These are phyloP conservation scores for Starmerella khaoyaiensis DNA, from an alignment of 805 yeast genomes.

Conservation along the genomic window DNA sequence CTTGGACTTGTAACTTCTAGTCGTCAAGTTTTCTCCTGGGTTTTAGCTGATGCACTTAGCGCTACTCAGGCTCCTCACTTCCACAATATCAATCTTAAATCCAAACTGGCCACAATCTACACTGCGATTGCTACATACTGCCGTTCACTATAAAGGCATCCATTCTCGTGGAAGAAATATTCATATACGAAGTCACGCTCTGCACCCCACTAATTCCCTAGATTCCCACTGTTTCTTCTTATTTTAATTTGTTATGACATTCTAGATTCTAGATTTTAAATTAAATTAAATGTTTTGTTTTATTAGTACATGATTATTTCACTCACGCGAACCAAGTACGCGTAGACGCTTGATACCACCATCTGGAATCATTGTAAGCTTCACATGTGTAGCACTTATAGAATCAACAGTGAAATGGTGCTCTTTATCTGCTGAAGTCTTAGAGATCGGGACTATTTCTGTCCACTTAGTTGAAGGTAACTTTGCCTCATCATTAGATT, in stretches of 20 bases:
- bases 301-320: constrained; percentile 1
- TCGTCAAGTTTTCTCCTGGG: constrained; percentile 19
- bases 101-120: constrained; percentile 11
- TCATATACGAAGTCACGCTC: too few species aligned
- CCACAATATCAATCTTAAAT: constrained; percentile 10
- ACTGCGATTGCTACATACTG: constrained; percentile 11
- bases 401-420: constrained; percentile 36
- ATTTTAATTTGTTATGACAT: too few species aligned
- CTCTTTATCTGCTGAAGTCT: constrained; percentile 75
- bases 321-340: constrained; percentile 47
- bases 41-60: constrained; percentile 10
- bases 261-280: too few species aligned
- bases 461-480: constrained; percentile 45
- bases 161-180: neutral
- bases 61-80: constrained; percentile 13
- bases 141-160: neutral
- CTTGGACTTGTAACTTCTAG: constrained; percentile 54
- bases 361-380: constrained; percentile 79
- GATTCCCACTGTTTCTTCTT: too few species aligned
- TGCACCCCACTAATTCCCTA: too few species aligned
- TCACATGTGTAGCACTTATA: constrained; percentile 48
- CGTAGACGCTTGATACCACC: constrained; percentile 92
- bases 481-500: constrained; percentile 30
- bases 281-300: neutral
- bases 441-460: constrained; percentile 48